Evolutionary conservation across 257 asterid genomes (phyloP).

Genomic region (Fraxinus americana): DNA sequence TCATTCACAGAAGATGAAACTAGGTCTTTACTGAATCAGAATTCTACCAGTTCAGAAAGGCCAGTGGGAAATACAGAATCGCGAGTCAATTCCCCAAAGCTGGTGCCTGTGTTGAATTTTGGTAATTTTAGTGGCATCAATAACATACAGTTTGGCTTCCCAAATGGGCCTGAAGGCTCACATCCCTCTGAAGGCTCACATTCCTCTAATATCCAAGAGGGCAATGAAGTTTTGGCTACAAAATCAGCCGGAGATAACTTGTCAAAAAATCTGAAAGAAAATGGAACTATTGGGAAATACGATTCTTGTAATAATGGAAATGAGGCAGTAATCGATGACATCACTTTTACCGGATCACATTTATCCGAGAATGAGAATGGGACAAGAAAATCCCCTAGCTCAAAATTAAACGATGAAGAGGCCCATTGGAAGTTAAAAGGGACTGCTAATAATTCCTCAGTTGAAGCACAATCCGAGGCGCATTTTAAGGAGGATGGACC

Average conservation of each 20-base stretch:
- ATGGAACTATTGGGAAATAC: constrained; percentile 44
- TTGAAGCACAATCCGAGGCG: constrained; percentile 35
- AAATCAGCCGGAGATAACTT: constrained; percentile 29
- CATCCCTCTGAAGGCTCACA: constrained; percentile 15
- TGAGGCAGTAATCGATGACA: constrained; percentile 32
- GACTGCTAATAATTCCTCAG: constrained; percentile 33
- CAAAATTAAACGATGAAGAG: constrained; percentile 28
- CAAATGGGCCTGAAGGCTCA: constrained; percentile 30
- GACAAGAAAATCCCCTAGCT: constrained; percentile 26
- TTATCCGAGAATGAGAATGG: constrained; percentile 37
- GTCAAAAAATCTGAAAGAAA: constrained; percentile 39
- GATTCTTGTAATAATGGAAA: constrained; percentile 31
- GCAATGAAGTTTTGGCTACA: constrained; percentile 23
- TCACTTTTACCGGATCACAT: constrained; percentile 33
- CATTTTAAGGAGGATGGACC: constrained; percentile 34
- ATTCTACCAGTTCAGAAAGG: constrained; percentile 30
- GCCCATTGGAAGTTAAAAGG: constrained; percentile 42
- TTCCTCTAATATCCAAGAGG: constrained; percentile 31
- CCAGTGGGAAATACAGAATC: constrained; percentile 36
- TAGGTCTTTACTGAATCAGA: constrained; percentile 45
- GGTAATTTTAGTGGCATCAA: constrained; percentile 48
- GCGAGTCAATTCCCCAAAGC: constrained; percentile 31
- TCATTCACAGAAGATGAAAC: constrained; percentile 92
- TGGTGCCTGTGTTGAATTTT: constrained; percentile 44
- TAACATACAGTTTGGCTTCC: constrained; percentile 28